Evolutionary conservation across 306 rosid species (phyloP), one percentile per base, ranked within the genome.

Genomic region (Rosa rugosa): DNA sequence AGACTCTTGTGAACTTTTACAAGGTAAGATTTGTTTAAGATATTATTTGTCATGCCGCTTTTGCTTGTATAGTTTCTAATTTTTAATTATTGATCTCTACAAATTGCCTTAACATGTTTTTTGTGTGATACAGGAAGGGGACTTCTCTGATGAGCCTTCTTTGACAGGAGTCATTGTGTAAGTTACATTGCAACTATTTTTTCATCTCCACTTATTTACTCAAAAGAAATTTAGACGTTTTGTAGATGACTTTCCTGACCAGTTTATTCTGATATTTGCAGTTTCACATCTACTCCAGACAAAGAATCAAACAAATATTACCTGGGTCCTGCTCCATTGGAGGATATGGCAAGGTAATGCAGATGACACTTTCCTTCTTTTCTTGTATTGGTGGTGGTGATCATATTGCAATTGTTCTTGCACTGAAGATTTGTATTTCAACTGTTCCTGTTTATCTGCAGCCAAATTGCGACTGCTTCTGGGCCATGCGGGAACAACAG

Each of bases 401-500:
- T 42, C 12, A 16, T 62, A 8, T 11, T 62, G 45, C 40, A 6
- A 45, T 9, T 44, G 8, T 44, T 27, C 1, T 5, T 42, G 53
- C 9, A 23, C 7, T 5, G 9, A 45, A 27, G 8, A 27, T 62
- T 42, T 45, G 2, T 16, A 46, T 42, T 75, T 71, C 49, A 40
- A 25, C 38, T 3, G 34, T 4, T 34, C 80, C 6, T 41, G 38
- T 45, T 46, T 50, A 34, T 57, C n/a, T 80, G 51, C 91, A 95
- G 99, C 78, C 97, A 96, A 93, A 96, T 96, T 75, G 98, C 99
- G 71, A 90, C 97, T 62, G 98, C 99, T 20, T 9, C n/a, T 79
- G 99, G 99, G 1, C 99, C 99, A n/a, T 93, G 94, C 23, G 99
- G 99, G 72, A 91, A 96, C 84, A 96, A 93, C 49, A 85, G 92